Conservation (phyloP, 78 protist genomes). For the Guillardia theta region DNA sequence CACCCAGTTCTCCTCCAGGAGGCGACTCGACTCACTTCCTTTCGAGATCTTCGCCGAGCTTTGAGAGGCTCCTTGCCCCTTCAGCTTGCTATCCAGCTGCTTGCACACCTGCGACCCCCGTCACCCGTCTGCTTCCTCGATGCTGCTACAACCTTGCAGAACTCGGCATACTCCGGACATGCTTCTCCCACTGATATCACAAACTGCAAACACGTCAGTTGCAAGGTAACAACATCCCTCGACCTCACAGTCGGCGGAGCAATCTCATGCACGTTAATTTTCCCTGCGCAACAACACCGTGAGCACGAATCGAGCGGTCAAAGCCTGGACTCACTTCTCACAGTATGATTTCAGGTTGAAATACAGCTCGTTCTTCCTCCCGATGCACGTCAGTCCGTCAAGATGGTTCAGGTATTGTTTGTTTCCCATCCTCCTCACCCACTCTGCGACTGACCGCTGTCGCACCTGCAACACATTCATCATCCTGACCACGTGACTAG, state of each 20-base stretch:
- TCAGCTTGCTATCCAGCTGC: neutral
- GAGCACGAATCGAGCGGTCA: neutral
- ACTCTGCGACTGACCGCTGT: neutral
- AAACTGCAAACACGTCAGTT: too few relatives aligned
- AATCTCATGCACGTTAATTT: neutral
- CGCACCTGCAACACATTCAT: neutral
- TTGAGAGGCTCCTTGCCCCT: too few relatives aligned
- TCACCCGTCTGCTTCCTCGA: too few relatives aligned
- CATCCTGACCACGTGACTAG: neutral
- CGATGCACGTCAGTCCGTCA: conserved; percentile 25
- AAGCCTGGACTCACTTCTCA: neutral
- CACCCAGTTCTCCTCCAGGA: too few relatives aligned
- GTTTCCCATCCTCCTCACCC: neutral
- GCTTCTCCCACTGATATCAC: neutral
- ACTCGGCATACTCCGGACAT: conserved; percentile 6
- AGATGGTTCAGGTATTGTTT: neutral
- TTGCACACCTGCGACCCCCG: neutral
- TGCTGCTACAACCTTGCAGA: neutral
- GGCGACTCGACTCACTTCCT: too few relatives aligned
- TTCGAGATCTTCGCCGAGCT: too few relatives aligned
- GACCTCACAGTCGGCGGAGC: conserved; percentile 34
- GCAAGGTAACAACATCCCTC: too few relatives aligned
- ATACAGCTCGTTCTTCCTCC: conserved; percentile 31
- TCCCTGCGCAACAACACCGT: neutral
- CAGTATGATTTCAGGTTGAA: neutral